A percentile compares a stretch with the other conserved stretches of the same genome.
phyloP scores from a whole-genome alignment of 441 rosid species.

The Gossypium schwendimanii region DNA sequence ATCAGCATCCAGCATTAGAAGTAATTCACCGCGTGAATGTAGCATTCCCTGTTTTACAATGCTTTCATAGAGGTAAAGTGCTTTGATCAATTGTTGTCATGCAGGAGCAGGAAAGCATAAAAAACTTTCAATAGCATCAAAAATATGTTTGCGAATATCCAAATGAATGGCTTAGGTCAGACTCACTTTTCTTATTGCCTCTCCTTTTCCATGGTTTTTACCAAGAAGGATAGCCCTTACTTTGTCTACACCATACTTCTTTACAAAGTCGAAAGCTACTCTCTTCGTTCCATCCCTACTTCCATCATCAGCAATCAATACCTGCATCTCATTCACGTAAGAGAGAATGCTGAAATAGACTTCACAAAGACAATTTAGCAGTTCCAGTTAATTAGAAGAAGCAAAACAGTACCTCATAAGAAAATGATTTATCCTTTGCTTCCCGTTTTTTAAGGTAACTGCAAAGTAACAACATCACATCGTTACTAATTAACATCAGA shows the following conservation, averaged over 20 bases:
- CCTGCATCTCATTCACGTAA: slow-evolving; percentile 34
- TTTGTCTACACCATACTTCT: slow-evolving; percentile 58
- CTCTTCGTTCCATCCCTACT: slow-evolving; percentile 78
- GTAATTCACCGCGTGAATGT: slow-evolving; percentile 90
- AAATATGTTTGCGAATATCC: neutral
- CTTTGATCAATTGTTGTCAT: slow-evolving; percentile 38
- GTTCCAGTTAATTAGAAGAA: neutral
- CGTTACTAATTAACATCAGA: slow-evolving; percentile 3
- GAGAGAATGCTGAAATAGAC: neutral
- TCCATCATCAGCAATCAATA: slow-evolving; percentile 92
- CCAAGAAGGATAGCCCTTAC: slow-evolving; percentile 86
- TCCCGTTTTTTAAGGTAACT: slow-evolving; percentile 83
- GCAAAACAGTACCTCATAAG: slow-evolving; percentile 63
- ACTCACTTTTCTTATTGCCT: slow-evolving; percentile 95
- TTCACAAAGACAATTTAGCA: neutral
- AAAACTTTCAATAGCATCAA: neutral
- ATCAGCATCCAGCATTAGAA: slow-evolving; percentile 96
- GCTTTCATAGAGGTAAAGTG: slow-evolving; percentile 64
- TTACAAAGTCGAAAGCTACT: slow-evolving; percentile 69
- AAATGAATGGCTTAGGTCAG: slow-evolving; percentile 16
- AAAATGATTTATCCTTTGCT: slow-evolving; percentile 64
- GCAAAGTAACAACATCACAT: slow-evolving; percentile 28
- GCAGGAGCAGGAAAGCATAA: slow-evolving; percentile 1
- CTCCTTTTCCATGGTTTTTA: slow-evolving; percentile 93
- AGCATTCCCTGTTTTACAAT: slow-evolving; percentile 96